Conservation (phyloP, 1,284 basidiomycete genomes). For the Cryptococcus hybrid region DNA sequence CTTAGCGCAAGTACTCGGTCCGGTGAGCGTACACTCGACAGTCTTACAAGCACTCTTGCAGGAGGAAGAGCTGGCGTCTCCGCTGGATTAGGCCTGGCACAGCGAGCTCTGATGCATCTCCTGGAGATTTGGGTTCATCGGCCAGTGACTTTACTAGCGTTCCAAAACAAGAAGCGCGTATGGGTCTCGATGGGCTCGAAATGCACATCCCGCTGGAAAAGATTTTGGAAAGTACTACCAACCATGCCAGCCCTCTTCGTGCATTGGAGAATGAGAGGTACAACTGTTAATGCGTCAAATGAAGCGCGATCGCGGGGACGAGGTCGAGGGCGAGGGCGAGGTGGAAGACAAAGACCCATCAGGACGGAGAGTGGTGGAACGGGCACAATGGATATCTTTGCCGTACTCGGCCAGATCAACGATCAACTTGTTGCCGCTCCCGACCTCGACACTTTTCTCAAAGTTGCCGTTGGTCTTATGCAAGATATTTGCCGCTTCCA, state of each 20-base stretch:
- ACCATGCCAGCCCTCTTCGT: constrained; percentile 67
- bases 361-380: constrained; percentile 8
- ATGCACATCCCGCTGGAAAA: constrained; percentile 57
- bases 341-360: constrained; percentile 3
- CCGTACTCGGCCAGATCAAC: constrained; percentile 78
- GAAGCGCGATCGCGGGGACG: constrained; percentile 8
- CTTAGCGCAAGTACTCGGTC: not conserved
- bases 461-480: constrained; percentile 74
- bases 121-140: not conserved
- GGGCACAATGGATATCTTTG: constrained; percentile 75
- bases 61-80: not conserved
- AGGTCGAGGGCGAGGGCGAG: constrained; percentile 10
- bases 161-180: constrained; percentile 6
- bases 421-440: constrained; percentile 72
- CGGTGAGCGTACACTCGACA: not conserved
- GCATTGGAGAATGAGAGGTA: constrained; percentile 68
- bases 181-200: constrained; percentile 43
- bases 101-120: not conserved
- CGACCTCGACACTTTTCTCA: constrained; percentile 70
- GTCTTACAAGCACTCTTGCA: not conserved
- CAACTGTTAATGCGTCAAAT: constrained; percentile 26
- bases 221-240: constrained; percentile 72
- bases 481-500: constrained; percentile 82
- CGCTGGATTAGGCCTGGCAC: not conserved
- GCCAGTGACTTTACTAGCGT: not conserved